Base-by-base conservation (phyloP, 345 rosid species). In the Euclidium syriacum region DNA sequence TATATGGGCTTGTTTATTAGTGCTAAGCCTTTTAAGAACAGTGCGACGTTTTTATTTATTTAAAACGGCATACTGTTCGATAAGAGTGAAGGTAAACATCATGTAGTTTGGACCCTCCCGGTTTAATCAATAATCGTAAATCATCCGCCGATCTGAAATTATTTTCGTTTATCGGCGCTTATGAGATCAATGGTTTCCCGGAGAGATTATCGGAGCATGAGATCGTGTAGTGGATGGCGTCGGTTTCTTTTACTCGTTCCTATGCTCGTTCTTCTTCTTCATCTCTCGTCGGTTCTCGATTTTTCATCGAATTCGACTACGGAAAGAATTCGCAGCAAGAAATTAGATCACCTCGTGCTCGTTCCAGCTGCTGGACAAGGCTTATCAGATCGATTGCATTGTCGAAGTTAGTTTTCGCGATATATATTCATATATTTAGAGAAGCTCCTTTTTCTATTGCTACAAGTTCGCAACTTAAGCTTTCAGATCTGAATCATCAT, bases 341-440 rank as follows among this genome's bases (percentile, higher is more conserved):
- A 94, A 64, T 66, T 74, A 30, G 90, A 87, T 65, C 97, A 84
- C 67, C 71, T 94, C 35, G 81, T 94, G 64, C 73, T 85, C 39
- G 99, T 81, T 7, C 81, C 81, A 30, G 79, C 79, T 10, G 85
- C 97, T 48, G 99, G 96, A 30, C 77, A 78, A 75, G 96, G 97
- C 77, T 80, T 85, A 57, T 80, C 78, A 1, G 75, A 90, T 62
- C 91, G 96, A 29, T 74, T 90, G 73, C 95, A 90, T 50, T 90
- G 97, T 71, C 79, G 49, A 83, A 95, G 96, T 94, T 72, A 39
- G 68, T 3, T n/a, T 36, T 61, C 50, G 36, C 1, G 11, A n/a
- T n/a, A n/a, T 34, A 29, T 10, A 17, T 19, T 46, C 30, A 1
- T 53, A 55, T 39, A 3, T 25, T 46, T 20, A n/a, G n/a, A n/a